A percentile compares a stretch with the other conserved stretches of the same genome.
phyloP scores from a whole-genome alignment of 23 red algal genomes.

The Pyropia yezoensis region DNA sequence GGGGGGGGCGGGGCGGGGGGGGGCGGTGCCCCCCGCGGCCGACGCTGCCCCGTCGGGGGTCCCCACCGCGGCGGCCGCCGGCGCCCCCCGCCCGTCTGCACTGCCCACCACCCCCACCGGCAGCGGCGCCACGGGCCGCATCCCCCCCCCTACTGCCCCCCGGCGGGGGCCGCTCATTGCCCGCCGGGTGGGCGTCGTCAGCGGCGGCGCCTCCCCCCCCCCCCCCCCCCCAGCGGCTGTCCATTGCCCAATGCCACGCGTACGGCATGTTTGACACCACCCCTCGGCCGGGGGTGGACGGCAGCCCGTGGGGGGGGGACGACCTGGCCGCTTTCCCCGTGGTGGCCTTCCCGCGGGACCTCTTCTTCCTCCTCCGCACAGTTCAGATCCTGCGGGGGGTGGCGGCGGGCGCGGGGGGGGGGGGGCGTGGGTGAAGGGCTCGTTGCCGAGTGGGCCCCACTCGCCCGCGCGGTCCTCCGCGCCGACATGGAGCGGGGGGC shows the following conservation, averaged over 20 bases:
- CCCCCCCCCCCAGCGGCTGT: neutral
- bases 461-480: too few relatives aligned
- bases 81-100: neutral
- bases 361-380: slow-evolving; percentile 65
- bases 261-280: slow-evolving; percentile 82
- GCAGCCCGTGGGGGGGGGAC: slow-evolving; percentile 49
- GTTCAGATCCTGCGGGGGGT: slow-evolving; percentile 68
- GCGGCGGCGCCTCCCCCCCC: too few relatives aligned
- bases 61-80: neutral
- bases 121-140: neutral
- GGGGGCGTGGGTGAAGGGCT: too few relatives aligned
- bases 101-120: neutral
- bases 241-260: slow-evolving; percentile 36
- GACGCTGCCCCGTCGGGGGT: neutral
- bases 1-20: slow-evolving; percentile 2
- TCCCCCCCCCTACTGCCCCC: neutral
- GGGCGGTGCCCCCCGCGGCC: neutral
- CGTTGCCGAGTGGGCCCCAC: too few relatives aligned
- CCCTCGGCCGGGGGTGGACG: slow-evolving; percentile 25
- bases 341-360: slow-evolving; percentile 41
- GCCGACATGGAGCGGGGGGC: too few relatives aligned
- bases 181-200: neutral
- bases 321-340: slow-evolving; percentile 34
- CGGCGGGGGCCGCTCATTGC: neutral
- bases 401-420: neutral